Base-by-base conservation (phyloP, 257 asterid species). In the Solanum bukasovii region DNA sequence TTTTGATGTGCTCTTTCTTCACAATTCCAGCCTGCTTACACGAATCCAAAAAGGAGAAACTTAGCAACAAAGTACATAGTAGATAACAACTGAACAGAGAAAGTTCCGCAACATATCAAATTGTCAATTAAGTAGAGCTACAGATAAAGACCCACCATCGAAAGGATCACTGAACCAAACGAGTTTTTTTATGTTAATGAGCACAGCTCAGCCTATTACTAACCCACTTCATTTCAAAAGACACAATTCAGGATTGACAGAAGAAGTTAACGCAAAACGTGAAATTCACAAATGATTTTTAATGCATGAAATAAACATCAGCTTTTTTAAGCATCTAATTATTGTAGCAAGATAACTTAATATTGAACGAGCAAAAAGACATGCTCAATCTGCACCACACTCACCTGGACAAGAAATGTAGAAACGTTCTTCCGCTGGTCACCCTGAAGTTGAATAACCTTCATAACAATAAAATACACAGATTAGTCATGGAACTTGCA, bases 361-460 rank as follows among this genome's bases (percentile, higher is more conserved):
- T 81, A 79, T 9, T 46, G 14, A 3, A 29, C 2, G 0, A 46
- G 68, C 6, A 46, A 46, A 46, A 46, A 46, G 68, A 9, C 29
- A 46, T 29, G 68, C 29, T 27, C 6, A 44, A 79, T 14, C 40
- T 3, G 27, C 4, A 1, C 23, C 61, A 59, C 29, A 72, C 81
- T 59, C 52, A 94, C 98, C 95, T 94, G 95, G 88, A 92, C 90
- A 85, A 95, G 96, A 89, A 95, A 95, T 59, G 93, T 63, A 1
- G 98, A 94, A 5, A 95, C 96, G 87, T 95, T 95, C 95, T 95
- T 95, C 44, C 98, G 89, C 91, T 94, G 98, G 81, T 95, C 98
- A 25, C 98, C 98, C 84, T 95, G 98, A 87, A 95, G 98, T 90
- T 95, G 98, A 90, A 96, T 96, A 56, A 96, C 98, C 98, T 95